Evolutionary conservation across 345 rosid species (phyloP).

Genomic region (Mallotus nudiflorus): DNA sequence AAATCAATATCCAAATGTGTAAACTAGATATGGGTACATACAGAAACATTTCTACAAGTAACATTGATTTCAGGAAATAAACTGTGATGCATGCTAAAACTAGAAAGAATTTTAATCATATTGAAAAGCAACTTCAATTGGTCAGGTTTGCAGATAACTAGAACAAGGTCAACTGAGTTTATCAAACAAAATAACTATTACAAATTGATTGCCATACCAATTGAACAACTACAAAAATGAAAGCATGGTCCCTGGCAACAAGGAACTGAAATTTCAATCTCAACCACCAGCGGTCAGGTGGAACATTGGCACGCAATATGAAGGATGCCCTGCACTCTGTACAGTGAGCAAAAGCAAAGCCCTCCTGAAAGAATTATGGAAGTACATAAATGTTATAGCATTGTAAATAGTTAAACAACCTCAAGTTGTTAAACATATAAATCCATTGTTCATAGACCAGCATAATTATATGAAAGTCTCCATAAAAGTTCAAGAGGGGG

Average conservation of each 20-base stretch:
- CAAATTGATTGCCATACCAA: constrained; percentile 53
- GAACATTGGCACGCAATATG: constrained; percentile 89
- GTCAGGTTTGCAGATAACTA: no score
- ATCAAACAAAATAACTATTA: no score
- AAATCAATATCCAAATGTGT: no score
- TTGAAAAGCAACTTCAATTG: background rate
- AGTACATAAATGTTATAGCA: constrained; percentile 12
- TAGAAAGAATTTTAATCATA: background rate
- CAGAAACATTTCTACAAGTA: no score
- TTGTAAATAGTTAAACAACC: constrained; percentile 1
- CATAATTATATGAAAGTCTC: constrained; percentile 8
- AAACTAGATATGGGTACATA: no score
- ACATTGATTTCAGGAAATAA: background rate
- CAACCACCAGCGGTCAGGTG: constrained; percentile 99
- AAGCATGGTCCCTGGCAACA: constrained; percentile 92
- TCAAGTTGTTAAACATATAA: background rate
- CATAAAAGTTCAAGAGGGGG: background rate
- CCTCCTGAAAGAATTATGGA: constrained; percentile 64
- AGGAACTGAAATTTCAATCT: constrained; percentile 96
- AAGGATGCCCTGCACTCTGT: constrained; percentile 96
- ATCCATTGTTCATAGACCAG: background rate
- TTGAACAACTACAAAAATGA: constrained; percentile 91
- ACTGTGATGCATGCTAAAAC: background rate
- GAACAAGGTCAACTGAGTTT: no score
- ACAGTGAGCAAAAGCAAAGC: constrained; percentile 99